Evolutionary conservation across 345 rosid genomes (phyloP).

Genomic region (Cochlearia excelsa): DNA sequence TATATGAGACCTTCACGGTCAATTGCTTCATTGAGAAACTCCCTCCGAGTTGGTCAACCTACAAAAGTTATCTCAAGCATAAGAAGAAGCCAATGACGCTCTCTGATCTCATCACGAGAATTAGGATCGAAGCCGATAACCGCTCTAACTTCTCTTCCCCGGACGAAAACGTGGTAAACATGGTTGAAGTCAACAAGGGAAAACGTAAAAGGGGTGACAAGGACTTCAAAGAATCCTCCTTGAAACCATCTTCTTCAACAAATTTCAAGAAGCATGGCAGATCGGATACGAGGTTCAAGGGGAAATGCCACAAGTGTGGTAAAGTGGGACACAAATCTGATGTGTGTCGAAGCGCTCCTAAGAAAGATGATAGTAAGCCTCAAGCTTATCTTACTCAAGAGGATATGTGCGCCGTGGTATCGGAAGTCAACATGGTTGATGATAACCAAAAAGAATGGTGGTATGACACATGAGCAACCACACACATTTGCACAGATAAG

Average conservation of each 20-base stretch:
- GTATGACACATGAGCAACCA: neutral
- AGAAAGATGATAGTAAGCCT: neutral
- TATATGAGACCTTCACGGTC: neutral
- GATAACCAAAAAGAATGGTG: neutral
- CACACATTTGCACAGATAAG: neutral
- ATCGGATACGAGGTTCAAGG: neutral
- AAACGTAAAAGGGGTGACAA: neutral
- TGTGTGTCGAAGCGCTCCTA: neutral
- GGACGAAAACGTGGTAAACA: neutral
- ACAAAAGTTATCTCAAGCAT: neutral
- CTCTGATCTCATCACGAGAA: neutral
- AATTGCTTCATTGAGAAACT: neutral
- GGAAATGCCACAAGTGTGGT: neutral
- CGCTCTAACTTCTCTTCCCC: neutral
- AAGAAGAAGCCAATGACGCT: neutral
- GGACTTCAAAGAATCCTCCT: neutral
- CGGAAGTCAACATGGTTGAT: too few relatives aligned
- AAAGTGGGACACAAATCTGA: neutral
- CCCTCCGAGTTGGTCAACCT: neutral
- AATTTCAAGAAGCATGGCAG: neutral
- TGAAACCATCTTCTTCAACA: neutral
- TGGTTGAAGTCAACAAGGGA: neutral
- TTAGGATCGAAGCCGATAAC: neutral
- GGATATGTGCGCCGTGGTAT: too few relatives aligned
- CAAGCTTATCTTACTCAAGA: neutral